Evolutionary conservation across 2,329 filamentous ascomycete species (phyloP), one percentile per base, ranked within the genome.

Genomic region (Triangularia verruculosa): DNA sequence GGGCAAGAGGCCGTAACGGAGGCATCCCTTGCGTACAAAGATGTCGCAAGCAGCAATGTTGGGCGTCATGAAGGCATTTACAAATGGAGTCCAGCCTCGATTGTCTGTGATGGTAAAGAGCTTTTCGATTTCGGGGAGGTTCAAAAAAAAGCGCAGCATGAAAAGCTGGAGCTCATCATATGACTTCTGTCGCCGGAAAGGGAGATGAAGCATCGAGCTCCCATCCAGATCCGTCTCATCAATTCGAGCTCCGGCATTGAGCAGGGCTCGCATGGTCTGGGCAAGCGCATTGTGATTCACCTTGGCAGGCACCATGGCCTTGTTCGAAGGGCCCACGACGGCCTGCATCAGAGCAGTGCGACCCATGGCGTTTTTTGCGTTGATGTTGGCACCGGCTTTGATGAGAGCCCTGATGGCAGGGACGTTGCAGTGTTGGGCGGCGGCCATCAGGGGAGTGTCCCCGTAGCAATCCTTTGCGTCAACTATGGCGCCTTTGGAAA

Each of bases 401-500:
- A 69, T 58, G n/a, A 72, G 51, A 9, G 67, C 69, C 39, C 61
- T 63, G 12, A 72, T 20, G n/a, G 67, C 69, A 17, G 67, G 66
- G 2, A 65, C 43, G 25, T 70, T 69, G 17, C 60, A 52, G 61
- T 67, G 56, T 55, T 70, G 67, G 24, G 66, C 67, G 7, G 71
- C 71, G 5, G 67, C 65, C 25, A 70, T 70, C 2, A 70, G 59
- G 17, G 71, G 67, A 4, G 70, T 70, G 47, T 70, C 67, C 1
- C 70, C 71, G 20, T 63, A 64, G 47, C 71, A 72, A 43, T 72
- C 70, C 8, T 28, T 60, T 25, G 57, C 59, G 15, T 69, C 63
- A 1, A 71, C n/a, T 13, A 30, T 5, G 17, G 69, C 69, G 25
- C 71, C 71, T 2, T 52, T 32, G 12, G 57, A 58, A 3, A 71